phyloP scores from a whole-genome alignment of 805 yeast species.

The Kuraishia capsulata region DNA sequence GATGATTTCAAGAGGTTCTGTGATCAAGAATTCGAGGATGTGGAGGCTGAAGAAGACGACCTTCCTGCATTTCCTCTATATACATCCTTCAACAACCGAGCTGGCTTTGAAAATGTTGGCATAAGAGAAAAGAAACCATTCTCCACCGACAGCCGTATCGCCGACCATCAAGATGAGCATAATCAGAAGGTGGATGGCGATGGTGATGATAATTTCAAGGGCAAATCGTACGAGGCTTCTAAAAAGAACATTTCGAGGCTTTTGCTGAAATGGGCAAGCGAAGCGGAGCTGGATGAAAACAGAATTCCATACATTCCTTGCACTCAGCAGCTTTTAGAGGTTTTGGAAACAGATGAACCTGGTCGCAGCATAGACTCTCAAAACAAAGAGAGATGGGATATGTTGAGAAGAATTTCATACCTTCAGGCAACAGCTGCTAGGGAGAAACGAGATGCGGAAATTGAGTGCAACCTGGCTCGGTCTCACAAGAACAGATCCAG shows the following conservation, averaged over 20 bases:
- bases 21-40: constrained; percentile 7
- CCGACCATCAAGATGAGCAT: constrained; percentile 49
- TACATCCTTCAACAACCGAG: constrained; percentile 75
- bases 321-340: constrained; percentile 44
- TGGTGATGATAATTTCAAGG: constrained; percentile 59
- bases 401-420: constrained; percentile 63
- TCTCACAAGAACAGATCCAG: background rate
- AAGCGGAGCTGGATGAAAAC: constrained; percentile 24
- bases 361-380: constrained; percentile 25
- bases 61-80: constrained; percentile 18
- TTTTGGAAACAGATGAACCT: constrained; percentile 36
- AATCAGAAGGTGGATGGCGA: constrained; percentile 66
- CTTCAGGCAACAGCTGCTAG: constrained; percentile 58
- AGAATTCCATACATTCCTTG: constrained; percentile 44
- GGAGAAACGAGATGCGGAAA: constrained; percentile 28
- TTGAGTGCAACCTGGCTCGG: constrained; percentile 18
- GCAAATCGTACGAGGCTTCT: constrained; percentile 34
- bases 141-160: constrained; percentile 76
- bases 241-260: constrained; percentile 46
- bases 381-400: constrained; percentile 56
- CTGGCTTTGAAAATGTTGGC: constrained; percentile 83
- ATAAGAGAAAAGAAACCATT: constrained; percentile 74
- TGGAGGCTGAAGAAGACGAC: constrained; percentile 13
- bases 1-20: constrained; percentile 8
- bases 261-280: constrained; percentile 45